These are phyloP conservation scores for Musa acuminata DNA, from an alignment of 176 grass and related monocot species.

Conservation along the genomic window DNA sequence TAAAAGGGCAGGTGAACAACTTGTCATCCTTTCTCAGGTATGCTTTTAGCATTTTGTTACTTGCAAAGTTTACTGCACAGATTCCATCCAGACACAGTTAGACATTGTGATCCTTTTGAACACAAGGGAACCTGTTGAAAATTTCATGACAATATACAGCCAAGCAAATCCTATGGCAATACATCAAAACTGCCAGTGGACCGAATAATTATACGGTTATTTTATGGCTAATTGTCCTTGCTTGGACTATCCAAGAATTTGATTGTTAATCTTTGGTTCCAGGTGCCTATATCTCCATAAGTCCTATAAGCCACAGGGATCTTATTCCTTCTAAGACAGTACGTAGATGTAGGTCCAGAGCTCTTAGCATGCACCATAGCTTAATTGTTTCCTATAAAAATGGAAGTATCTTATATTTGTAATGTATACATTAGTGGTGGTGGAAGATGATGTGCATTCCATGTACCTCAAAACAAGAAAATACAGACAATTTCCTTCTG, in stretches of 20 bases:
- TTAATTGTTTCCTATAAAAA: not conserved
- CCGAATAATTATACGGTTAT: not conserved
- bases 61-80: conserved; percentile 1
- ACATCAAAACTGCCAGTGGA: not conserved
- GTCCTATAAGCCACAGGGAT: too few species aligned
- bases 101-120: too few species aligned
- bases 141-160: too few species aligned
- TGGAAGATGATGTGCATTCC: not conserved
- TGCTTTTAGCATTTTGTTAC: conserved; percentile 14
- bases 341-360: too few species aligned
- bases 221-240: not conserved
- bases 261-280: not conserved
- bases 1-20: conserved; percentile 59
- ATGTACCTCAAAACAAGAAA: not conserved
- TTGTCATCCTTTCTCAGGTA: conserved; percentile 95
- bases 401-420: not conserved
- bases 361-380: too few species aligned
- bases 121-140: too few species aligned
- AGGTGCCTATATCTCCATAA: not conserved
- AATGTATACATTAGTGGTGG: not conserved
- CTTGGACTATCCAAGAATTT: not conserved
- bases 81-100: too few species aligned
- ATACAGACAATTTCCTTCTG: not conserved
- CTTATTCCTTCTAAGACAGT: too few species aligned
- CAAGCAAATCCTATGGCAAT: too few species aligned